phyloP scores from a whole-genome alignment of 2,329 filamentous ascomycete genomes.

The Apiospora rasikravindrae region DNA sequence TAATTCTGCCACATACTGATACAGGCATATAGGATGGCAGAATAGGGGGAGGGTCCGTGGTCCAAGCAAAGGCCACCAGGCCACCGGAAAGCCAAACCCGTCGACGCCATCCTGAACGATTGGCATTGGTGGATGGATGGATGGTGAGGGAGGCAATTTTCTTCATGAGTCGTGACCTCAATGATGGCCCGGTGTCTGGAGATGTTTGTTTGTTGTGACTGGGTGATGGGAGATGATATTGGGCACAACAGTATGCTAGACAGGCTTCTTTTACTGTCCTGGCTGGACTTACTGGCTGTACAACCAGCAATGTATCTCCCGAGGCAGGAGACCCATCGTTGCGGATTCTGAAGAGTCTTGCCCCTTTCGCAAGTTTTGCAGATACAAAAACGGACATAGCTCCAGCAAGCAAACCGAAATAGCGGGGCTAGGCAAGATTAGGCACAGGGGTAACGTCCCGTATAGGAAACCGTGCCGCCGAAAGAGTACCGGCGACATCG shows the following conservation, averaged over 20 bases:
- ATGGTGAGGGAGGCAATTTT: neutral
- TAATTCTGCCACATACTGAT: slow-evolving; percentile 1
- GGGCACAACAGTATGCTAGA: neutral
- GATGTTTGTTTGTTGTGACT: slow-evolving; percentile 17
- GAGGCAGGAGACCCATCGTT: neutral
- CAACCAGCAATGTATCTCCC: neutral
- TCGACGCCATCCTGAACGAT: slow-evolving; percentile 7
- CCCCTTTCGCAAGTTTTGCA: neutral
- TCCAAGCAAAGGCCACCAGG: slow-evolving; percentile 4
- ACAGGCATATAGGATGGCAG: neutral
- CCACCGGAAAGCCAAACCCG: neutral
- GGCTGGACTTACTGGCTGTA: neutral
- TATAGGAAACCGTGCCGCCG: slow-evolving; percentile 8
- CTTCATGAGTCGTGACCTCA: slow-evolving; percentile 10
- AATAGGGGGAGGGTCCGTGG: slow-evolving; percentile 14
- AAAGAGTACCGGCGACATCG: slow-evolving; percentile 2
- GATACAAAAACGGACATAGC: neutral
- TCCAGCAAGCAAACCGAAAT: neutral
- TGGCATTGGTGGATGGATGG: neutral
- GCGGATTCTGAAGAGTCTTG: neutral
- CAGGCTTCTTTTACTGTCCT: neutral
- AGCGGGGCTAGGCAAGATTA: slow-evolving; percentile 4
- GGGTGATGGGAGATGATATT: neutral
- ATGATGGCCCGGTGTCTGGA: slow-evolving; percentile 3
- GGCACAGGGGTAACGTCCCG: slow-evolving; percentile 12